Evolutionary conservation across 163 green algal species (phyloP).

Genomic region (Dunaliella salina): DNA sequence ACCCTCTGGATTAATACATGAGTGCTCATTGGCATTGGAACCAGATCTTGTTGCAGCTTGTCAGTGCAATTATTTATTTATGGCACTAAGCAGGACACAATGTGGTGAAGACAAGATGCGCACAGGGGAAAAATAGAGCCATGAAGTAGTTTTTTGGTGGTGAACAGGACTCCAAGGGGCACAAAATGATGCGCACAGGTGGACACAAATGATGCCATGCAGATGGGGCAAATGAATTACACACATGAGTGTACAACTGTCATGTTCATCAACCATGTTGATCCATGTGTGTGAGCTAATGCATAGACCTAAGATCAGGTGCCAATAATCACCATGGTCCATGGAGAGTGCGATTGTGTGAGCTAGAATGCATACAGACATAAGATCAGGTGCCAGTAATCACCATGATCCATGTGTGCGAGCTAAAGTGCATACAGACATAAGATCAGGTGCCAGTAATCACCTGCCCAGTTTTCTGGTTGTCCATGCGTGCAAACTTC

Average conservation of each 20-base stretch:
- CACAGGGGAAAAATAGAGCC: not conserved
- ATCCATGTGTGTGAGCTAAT: not conserved
- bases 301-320: not conserved
- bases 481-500: conserved; percentile 29
- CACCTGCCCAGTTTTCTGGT: conserved; percentile 14
- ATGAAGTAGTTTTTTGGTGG: no score
- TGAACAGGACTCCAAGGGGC: no score
- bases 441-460: conserved; percentile 9
- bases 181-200: no score
- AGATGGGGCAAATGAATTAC: not conserved
- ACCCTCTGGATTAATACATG: no score
- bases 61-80: no score
- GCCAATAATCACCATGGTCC: not conserved
- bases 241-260: not conserved
- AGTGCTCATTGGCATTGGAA: no score
- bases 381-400: not conserved
- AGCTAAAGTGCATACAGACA: conserved; percentile 3
- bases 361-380: not conserved
- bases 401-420: conserved; percentile 7
- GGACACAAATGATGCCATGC: no score
- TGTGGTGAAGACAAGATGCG: not conserved
- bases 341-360: conserved; percentile 4
- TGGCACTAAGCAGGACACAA: no score
- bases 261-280: no score
- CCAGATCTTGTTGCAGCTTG: no score